These are phyloP conservation scores for Kwoniella botswanensis DNA, from an alignment of 768 basidiomycete genomes.

Conservation along the genomic window DNA sequence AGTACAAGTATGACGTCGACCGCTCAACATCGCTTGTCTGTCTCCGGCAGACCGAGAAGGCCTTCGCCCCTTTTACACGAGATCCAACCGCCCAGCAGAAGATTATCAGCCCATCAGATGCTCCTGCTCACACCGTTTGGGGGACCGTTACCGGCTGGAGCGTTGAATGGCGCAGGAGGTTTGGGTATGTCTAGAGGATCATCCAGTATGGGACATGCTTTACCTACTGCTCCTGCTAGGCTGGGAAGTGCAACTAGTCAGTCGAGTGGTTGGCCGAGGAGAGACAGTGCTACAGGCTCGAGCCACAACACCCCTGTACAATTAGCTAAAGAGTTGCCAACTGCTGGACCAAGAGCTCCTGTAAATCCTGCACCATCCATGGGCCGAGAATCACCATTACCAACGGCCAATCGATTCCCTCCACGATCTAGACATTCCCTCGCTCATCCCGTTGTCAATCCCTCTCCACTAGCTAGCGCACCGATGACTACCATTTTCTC, in stretches of 20 bases:
- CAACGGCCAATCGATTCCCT: constrained; percentile 17
- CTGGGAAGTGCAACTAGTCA: constrained; percentile 11
- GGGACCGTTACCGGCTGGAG: constrained; percentile 26
- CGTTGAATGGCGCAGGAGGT: constrained; percentile 15
- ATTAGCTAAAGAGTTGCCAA: neutral
- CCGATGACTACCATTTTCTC: constrained; percentile 44
- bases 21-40: constrained; percentile 22
- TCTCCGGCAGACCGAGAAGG: constrained; percentile 23
- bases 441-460: constrained; percentile 10
- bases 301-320: neutral
- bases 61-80: constrained; percentile 45
- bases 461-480: constrained; percentile 39
- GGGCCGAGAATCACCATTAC: constrained; percentile 1
- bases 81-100: constrained; percentile 47
- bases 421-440: constrained; percentile 28
- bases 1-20: constrained; percentile 8
- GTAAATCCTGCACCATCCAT: constrained; percentile 3
- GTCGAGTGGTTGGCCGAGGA: constrained; percentile 22
- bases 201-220: constrained; percentile 28
- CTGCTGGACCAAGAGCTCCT: neutral
- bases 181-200: constrained; percentile 38
- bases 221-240: constrained; percentile 19
- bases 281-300: constrained; percentile 10
- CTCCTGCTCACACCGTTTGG: constrained; percentile 51
- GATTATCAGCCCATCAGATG: constrained; percentile 47